Evolutionary conservation across 495 filamentous ascomycete species (phyloP), one percentile per base, ranked within the genome.

Genomic region (Penicillium coprophilum): DNA sequence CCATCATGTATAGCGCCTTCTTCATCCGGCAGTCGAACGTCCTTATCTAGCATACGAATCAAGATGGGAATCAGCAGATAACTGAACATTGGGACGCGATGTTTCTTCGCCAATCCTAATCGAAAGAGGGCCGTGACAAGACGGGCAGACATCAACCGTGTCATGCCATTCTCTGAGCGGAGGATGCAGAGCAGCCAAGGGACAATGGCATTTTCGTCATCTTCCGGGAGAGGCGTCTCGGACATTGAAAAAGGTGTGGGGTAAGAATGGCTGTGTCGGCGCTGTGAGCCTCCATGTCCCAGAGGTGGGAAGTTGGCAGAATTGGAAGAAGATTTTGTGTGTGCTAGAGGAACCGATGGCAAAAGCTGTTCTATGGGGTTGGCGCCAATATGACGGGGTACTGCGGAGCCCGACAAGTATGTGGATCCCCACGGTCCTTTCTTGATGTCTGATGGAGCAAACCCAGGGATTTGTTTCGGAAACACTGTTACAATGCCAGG

Each of bases 151-250:
- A 87, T 87, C 48, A 96, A 71, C 24, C 90, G 82, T 30, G 83
- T 80, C 61, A 86, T 75, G 8, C 85, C 86, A 43, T 71, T 72
- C 47, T 83, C 80, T 12, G 82, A 81, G 59, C 90, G 80, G 24
- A 87, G 79, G 13, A 90, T 67, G 51, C 83, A 77, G 27, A 97
- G 81, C 12, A 98, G 83, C 89, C 91, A 97, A 11, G 87, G 84
- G 39, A 96, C 81, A 11, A 97, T 70, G 19, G 87, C 82, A 55
- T 84, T 95, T 60, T 96, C 93, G 15, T 85, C 81, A 8, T 91
- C 85, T 41, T 87, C 85, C 1, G 72, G 53, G 8, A 78, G 67
- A 2, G 71, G 58, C 8, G 66, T 62, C 13, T 78, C 72, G 20
- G 69, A 60, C 8, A 69, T 65, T 27, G 74, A 69, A 38, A 73